Conservation (phyloP, 2,329 filamentous ascomycete species). For the Cladophialophora carrionii region DNA sequence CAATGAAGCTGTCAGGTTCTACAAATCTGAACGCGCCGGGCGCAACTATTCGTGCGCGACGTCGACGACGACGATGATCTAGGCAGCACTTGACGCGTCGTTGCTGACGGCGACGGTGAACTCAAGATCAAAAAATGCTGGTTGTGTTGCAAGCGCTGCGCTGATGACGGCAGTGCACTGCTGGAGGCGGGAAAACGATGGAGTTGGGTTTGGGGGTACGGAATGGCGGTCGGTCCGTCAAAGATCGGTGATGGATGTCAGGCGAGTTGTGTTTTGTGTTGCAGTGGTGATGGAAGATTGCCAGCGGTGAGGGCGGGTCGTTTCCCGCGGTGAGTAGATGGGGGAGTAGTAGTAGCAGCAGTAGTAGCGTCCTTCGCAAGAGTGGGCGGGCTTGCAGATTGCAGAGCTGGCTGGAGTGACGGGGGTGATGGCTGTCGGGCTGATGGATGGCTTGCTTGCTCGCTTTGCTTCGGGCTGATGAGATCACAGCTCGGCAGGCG, state of each 20-base stretch:
- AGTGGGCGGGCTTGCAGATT: constrained; percentile 22
- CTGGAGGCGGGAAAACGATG: neutral
- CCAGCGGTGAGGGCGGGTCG: constrained; percentile 19
- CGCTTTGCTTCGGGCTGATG: constrained; percentile 24
- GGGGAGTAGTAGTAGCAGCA: neutral
- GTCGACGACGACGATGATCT: constrained; percentile 14
- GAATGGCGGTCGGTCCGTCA: constrained; percentile 16
- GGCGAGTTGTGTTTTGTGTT: constrained; percentile 11
- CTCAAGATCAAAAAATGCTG: constrained; percentile 3
- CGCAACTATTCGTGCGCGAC: constrained; percentile 9
- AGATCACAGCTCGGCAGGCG: constrained; percentile 23
- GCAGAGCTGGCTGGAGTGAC: constrained; percentile 21
- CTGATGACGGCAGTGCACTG: constrained; percentile 7
- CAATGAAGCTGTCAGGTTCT: constrained; percentile 19
- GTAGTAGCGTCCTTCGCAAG: constrained; percentile 5
- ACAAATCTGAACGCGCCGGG: constrained; percentile 10
- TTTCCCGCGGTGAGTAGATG: constrained; percentile 20
- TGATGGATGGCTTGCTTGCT: constrained; percentile 24
- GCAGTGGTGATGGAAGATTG: constrained; percentile 17
- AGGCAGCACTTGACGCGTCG: neutral
- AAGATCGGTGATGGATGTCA: constrained; percentile 12
- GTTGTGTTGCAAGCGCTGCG: constrained; percentile 12
- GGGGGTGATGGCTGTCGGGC: constrained; percentile 23
- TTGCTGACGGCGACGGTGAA: constrained; percentile 10
- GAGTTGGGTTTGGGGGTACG: constrained; percentile 11